Conservation (phyloP, 148 eudicot species). For the Simmondsia chinensis region DNA sequence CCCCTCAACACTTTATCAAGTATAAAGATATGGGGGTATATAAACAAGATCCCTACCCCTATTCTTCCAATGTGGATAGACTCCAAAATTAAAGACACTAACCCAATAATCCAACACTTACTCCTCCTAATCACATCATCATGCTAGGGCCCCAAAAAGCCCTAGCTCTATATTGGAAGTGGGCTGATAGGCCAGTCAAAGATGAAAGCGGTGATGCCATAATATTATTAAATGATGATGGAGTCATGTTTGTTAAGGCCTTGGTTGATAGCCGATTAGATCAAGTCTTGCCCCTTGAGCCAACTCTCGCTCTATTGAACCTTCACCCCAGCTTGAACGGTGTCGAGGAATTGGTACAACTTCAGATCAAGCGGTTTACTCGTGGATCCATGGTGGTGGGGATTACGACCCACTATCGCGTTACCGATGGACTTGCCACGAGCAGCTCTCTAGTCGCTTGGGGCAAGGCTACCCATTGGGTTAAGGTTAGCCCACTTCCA, state of each 20-base stretch:
- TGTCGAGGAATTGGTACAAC: slow-evolving; percentile 25
- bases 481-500: slow-evolving; percentile 22
- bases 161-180: slow-evolving; percentile 19
- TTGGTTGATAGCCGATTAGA: slow-evolving; percentile 22
- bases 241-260: slow-evolving; percentile 33
- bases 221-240: slow-evolving; percentile 26
- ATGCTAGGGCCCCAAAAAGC: slow-evolving; percentile 31
- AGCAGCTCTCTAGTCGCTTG: slow-evolving; percentile 38
- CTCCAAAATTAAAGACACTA: too few relatives aligned
- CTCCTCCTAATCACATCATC: slow-evolving; percentile 19
- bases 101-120: too few relatives aligned
- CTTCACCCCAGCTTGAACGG: slow-evolving; percentile 27
- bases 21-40: too few relatives aligned
- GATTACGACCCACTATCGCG: slow-evolving; percentile 28
- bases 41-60: too few relatives aligned
- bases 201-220: slow-evolving; percentile 8
- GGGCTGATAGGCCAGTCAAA: slow-evolving; percentile 27
- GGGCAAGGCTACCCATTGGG: slow-evolving; percentile 30
- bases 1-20: too few relatives aligned
- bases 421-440: slow-evolving; percentile 31
- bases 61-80: too few relatives aligned
- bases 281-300: slow-evolving; percentile 17
- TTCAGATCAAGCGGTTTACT: slow-evolving; percentile 34
- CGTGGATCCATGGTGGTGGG: slow-evolving; percentile 43
- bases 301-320: slow-evolving; percentile 13